Base-by-base conservation (phyloP, 768 basidiomycete genomes). In the Calvatia gigantea region DNA sequence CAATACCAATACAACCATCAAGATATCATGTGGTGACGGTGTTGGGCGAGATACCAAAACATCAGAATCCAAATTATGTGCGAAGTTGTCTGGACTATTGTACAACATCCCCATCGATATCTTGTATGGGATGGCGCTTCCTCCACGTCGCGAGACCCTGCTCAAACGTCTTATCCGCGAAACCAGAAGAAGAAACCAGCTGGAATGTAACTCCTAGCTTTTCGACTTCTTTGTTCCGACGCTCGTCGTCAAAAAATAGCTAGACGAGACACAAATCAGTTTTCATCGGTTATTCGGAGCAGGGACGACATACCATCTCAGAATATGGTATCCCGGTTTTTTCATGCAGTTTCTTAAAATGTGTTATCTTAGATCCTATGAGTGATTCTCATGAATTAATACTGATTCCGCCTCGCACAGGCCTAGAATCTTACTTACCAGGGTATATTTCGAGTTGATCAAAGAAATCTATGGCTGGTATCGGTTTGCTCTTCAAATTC, bases 151-250 rank as follows among this genome's bases (percentile, higher is more conserved):
- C 69, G 28, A 96, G 67, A 0, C 94, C 94, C n/a, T 77, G 70
- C 60, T 88, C 83, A 64, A 91, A 92, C 4, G 75, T 70, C n/a
- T 74, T 67, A 45, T 76, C 70, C 60, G 84, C 77, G 27, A 91
- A 61, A 0, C 92, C 92, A 19, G 74, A 67, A 17, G 28, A 31
- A 2, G 72, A 69, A 4, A 91, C 87, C n/a, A 88, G 80, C 52
- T 81, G 74, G 70, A 96, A 94, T 0, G 89, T 92, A 2, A 95
- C 91, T 2, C 94, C 91, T 2, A 86, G 72, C 31, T 74, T 68
- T 64, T 81, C 86, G 0, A 88, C 86, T 59, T 86, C 84, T 32
- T 72, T 72, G 61, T 86, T 87, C 23, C 86, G 70, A 44, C 60
- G 61, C 65, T 89, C 87, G 62, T 91, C 89, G 55, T 91, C 89